Base-by-base conservation (phyloP, 768 basidiomycete species). In the Leucocoprinus birnbaumii region DNA sequence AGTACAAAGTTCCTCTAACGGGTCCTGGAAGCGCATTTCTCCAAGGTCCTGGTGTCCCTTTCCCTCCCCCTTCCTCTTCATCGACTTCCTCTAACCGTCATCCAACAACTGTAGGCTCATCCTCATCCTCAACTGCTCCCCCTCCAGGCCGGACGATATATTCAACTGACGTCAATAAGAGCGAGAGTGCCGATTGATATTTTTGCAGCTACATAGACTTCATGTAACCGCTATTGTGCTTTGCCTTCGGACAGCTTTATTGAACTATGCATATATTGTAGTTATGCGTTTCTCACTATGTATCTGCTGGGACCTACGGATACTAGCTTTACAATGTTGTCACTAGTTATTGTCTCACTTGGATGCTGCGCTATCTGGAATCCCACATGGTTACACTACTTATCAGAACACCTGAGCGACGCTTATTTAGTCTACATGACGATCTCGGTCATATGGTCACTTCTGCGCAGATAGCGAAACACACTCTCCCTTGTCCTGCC, bases 91-190 rank as follows among this genome's bases (percentile, higher is more conserved):
- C 34, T 4, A 40, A 24, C 11, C 53, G 34, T 37, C 44, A 43
- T 25, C 18, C 45, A 40, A 9, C 44, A 41, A 21, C 34, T 3
- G 34, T 24, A 49, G 41, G 60, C 9, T 25, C 50, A 10, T 57
- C 46, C 14, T 52, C 58, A 7, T 22, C 49, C 4, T 9, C 57
- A 51, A 59, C 69, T 42, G 55, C 64, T 21, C 74, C 77, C 62
- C 82, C 80, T 55, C 74, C 80, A 2, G 84, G 83, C 54, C 82
- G 83, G 60, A 86, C 84, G 26, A 84, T 85, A 58, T 85, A 85
- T 65, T 81, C 83, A 48, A 38, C 26, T 21, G 54, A 47, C 41
- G 25, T 21, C 44, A 38, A n/a, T 27, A 43, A 19, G n/a, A 44
- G 34, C 3, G 40, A 43, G 27, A 27, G 27, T 13, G 27, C 13